Conservation (phyloP, 768 basidiomycete species). For the Xanthoconium purpureum region DNA sequence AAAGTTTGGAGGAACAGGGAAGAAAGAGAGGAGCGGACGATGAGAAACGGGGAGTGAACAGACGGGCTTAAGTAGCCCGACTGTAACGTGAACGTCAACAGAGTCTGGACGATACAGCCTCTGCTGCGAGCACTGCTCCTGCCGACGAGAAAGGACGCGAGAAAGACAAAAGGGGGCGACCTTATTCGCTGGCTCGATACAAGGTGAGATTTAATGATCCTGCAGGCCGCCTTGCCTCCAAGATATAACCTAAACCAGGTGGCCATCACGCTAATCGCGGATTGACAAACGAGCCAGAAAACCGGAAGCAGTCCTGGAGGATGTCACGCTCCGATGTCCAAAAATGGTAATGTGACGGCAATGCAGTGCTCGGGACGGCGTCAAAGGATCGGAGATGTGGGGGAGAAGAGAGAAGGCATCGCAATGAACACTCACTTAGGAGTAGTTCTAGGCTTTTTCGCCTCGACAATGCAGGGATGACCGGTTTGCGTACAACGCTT, state of each 20-base stretch:
- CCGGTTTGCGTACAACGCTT: slow-evolving; percentile 70
- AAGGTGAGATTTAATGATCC: neutral
- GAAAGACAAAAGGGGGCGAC: neutral
- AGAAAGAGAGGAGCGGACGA: neutral
- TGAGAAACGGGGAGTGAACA: neutral
- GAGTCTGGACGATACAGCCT: slow-evolving; percentile 4
- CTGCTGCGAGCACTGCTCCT: slow-evolving; percentile 14
- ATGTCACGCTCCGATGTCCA: slow-evolving; percentile 23
- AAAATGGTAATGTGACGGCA: slow-evolving; percentile 23
- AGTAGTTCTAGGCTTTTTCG: slow-evolving; percentile 70
- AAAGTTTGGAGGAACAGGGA: neutral
- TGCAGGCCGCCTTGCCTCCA: slow-evolving; percentile 5
- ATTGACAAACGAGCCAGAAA: slow-evolving; percentile 10
- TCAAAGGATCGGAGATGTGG: neutral
- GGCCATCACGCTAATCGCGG: slow-evolving; percentile 10
- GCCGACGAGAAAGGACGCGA: slow-evolving; percentile 11
- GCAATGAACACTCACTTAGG: slow-evolving; percentile 73
- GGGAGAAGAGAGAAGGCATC: slow-evolving; percentile 8
- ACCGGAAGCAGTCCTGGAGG: slow-evolving; percentile 19
- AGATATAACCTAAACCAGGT: slow-evolving; percentile 14
- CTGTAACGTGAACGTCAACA: neutral
- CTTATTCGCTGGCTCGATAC: neutral
- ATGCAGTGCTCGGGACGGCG: slow-evolving; percentile 20
- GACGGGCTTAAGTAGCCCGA: slow-evolving; percentile 23
- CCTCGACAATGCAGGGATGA: slow-evolving; percentile 80